A percentile compares a stretch with the other conserved stretches of the same genome.
Conservation (phyloP, 345 rosid species). For the Eucalyptus leucophloia region DNA sequence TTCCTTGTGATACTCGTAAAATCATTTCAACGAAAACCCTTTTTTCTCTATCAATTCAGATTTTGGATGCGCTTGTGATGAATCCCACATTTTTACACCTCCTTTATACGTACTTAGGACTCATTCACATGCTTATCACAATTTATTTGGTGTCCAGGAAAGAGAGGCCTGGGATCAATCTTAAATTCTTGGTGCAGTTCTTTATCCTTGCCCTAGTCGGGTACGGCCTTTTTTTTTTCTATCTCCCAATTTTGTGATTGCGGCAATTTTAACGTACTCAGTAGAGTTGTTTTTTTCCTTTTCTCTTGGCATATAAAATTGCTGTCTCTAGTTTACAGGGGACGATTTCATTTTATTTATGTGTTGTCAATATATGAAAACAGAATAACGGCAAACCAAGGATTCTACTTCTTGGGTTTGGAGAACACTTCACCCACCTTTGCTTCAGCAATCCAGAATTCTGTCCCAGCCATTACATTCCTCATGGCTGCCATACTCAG, state of each 20-base stretch:
- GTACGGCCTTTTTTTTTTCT: conserved; percentile 11
- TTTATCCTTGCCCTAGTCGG: conserved; percentile 84
- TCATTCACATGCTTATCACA: not conserved
- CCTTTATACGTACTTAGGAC: not conserved
- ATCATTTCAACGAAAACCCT: not conserved
- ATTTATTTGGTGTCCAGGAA: conserved; percentile 33
- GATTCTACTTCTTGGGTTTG: conserved; percentile 87
- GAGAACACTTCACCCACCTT: conserved; percentile 93
- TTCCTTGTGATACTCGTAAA: too few relatives aligned
- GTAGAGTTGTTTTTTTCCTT: not conserved
- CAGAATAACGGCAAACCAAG: conserved; percentile 98
- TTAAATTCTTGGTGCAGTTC: conserved; percentile 77
- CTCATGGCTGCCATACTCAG: conserved; percentile 87
- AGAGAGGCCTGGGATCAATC: conserved; percentile 77
- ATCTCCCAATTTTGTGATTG: not conserved
- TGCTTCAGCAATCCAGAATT: conserved; percentile 97
- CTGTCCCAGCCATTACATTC: conserved; percentile 96
- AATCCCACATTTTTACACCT: not conserved
- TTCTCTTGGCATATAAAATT: not conserved
- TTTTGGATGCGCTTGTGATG: not conserved
- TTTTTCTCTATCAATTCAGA: not conserved
- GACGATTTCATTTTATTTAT: not conserved
- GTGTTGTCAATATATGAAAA: not conserved
- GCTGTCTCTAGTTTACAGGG: not conserved
- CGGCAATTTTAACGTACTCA: not conserved